Conservation (phyloP, 129 eudicot genomes). For the Centaurea solstitialis region DNA sequence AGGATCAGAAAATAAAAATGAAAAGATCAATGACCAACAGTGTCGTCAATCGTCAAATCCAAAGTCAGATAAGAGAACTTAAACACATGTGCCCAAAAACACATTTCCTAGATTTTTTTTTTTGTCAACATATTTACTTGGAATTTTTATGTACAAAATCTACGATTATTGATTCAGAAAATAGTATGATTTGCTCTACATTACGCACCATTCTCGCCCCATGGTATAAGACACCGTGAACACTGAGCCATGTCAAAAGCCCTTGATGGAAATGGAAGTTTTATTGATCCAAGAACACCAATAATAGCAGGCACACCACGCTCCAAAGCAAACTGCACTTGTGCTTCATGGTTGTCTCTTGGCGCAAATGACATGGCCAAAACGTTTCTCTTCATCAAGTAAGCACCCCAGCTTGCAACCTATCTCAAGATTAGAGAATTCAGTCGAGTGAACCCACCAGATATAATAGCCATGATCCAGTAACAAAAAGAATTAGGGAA, state of each 20-base stretch:
- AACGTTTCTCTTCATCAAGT: slow-evolving; percentile 70
- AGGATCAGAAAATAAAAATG: background rate
- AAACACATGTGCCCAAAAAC: background rate
- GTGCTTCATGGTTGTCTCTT: slow-evolving; percentile 78
- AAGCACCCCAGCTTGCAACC: slow-evolving; percentile 93
- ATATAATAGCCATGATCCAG: background rate
- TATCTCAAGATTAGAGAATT: background rate
- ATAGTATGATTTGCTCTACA: background rate
- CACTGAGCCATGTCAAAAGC: slow-evolving; percentile 84
- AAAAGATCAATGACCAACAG: background rate
- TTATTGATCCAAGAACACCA: slow-evolving; percentile 68
- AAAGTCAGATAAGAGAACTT: background rate
- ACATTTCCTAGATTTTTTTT: background rate
- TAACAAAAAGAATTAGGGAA: background rate
- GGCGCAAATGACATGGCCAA: slow-evolving; percentile 80
- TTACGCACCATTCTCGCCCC: slow-evolving; percentile 61
- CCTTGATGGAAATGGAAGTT: slow-evolving; percentile 68
- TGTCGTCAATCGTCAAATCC: background rate
- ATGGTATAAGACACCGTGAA: slow-evolving; percentile 69
- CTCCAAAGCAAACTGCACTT: slow-evolving; percentile 77
- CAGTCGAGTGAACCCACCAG: background rate
- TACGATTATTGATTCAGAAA: background rate
- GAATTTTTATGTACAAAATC: background rate
- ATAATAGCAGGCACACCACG: slow-evolving; percentile 76
- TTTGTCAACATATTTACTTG: background rate